phyloP scores from a whole-genome alignment of 768 basidiomycete genomes.

The Hygrophorus pudorinus region DNA sequence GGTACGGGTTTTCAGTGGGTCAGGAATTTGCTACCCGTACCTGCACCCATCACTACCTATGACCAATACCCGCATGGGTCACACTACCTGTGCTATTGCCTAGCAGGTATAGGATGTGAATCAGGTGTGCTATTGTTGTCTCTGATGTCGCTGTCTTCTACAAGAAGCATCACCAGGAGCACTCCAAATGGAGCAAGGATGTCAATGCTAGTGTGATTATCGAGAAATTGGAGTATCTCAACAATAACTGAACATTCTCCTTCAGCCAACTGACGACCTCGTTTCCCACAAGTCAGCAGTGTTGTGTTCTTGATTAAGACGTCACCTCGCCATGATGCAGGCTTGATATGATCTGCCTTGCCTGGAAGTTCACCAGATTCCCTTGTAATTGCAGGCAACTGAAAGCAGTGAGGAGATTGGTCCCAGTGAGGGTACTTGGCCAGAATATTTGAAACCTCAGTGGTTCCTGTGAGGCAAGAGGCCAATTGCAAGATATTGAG shows the following conservation, averaged over 20 bases:
- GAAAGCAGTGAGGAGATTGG: conserved; percentile 21
- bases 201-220: not conserved
- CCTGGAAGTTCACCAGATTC: conserved; percentile 14
- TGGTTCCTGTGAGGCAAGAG: conserved; percentile 18
- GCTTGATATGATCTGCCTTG: conserved; percentile 24
- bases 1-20: no score
- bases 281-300: conserved; percentile 22
- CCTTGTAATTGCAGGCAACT: conserved; percentile 18
- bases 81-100: no score
- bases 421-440: conserved; percentile 30
- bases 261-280: conserved; percentile 14
- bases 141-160: conserved; percentile 16
- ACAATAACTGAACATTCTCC: conserved; percentile 5
- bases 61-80: no score
- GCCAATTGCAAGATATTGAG: conserved; percentile 18
- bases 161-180: conserved; percentile 18
- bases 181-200: conserved; percentile 10
- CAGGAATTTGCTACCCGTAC: no score
- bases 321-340: conserved; percentile 25
- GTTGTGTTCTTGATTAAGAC: conserved; percentile 15
- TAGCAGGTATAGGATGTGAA: no score
- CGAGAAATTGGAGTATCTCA: not conserved
- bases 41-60: no score
- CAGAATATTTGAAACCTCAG: conserved; percentile 25
- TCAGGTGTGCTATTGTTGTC: conserved; percentile 14